Evolutionary conservation across 306 rosid genomes (phyloP).

Genomic region (Nissolia schottii): DNA sequence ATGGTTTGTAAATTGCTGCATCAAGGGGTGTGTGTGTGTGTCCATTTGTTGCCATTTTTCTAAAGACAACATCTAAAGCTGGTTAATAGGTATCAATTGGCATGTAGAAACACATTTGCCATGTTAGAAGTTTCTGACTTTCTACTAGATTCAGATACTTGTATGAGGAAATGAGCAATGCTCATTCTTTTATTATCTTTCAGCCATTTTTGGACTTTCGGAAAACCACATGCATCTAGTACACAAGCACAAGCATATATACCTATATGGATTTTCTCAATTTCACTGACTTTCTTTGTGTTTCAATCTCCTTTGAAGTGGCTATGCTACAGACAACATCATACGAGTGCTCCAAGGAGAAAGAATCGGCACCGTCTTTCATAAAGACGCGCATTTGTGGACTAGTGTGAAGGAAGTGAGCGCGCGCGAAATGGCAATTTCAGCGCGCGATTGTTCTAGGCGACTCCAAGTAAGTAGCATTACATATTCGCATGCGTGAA

Average conservation of each 20-base stretch:
- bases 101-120: too few species aligned
- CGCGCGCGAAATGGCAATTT: slow-evolving; percentile 79
- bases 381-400: slow-evolving; percentile 84
- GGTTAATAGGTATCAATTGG: not conserved
- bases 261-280: not conserved
- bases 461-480: slow-evolving; percentile 49
- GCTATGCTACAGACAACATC: slow-evolving; percentile 68
- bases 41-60: not conserved
- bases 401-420: slow-evolving; percentile 52
- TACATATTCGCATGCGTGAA: not conserved
- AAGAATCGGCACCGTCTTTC: slow-evolving; percentile 79
- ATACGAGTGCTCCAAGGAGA: slow-evolving; percentile 75
- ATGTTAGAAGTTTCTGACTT: too few species aligned
- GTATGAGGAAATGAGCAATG: too few species aligned
- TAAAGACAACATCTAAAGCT: not conserved
- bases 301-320: slow-evolving; percentile 41
- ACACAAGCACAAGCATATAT: not conserved
- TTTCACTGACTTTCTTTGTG: slow-evolving; percentile 17
- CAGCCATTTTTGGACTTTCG: not conserved
- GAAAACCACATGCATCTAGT: too few species aligned
- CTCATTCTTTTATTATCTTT: not conserved
- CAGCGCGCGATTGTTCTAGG: slow-evolving; percentile 65
- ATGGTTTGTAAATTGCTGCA: not conserved
- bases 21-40: not conserved
- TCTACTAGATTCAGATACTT: too few species aligned